Evolutionary conservation across 345 rosid species (phyloP).

Genomic region (Rhodamnia argentea): DNA sequence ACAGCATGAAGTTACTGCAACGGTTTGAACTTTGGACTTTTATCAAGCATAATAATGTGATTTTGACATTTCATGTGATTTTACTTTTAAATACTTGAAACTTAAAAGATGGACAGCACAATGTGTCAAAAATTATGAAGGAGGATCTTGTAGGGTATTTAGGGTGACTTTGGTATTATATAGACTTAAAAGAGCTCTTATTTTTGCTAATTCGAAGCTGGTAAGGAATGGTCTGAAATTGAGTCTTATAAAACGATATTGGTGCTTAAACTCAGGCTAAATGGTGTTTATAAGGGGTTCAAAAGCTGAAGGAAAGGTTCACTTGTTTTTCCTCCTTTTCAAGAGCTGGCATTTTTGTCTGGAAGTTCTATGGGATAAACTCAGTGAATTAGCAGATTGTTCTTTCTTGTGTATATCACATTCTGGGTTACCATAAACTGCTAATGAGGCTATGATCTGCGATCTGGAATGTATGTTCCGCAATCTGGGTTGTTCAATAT

Average conservation of each 20-base stretch:
- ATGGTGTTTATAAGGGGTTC: neutral
- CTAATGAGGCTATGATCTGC: neutral
- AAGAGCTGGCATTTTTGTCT: neutral
- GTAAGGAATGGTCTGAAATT: neutral
- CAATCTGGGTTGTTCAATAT: neutral
- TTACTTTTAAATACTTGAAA: neutral
- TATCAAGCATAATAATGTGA: neutral
- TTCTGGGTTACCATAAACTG: neutral
- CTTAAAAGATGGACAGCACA: neutral
- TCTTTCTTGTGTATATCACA: neutral
- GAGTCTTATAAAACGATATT: neutral
- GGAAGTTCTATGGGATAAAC: neutral
- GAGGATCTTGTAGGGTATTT: neutral
- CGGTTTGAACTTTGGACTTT: slow-evolving; percentile 23
- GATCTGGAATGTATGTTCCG: neutral
- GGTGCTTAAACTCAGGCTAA: neutral
- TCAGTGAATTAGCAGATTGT: neutral
- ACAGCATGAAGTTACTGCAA: slow-evolving; percentile 85
- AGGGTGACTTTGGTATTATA: neutral
- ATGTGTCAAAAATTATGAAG: neutral
- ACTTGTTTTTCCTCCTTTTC: neutral
- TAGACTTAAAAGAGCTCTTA: neutral
- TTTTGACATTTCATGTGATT: neutral
- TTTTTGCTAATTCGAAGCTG: neutral
- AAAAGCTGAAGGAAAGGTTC: neutral